A percentile compares a stretch with the other conserved stretches of the same genome.
Evolutionary conservation across 257 asterid genomes (phyloP).

Genomic region (Ehretia macrophylla): DNA sequence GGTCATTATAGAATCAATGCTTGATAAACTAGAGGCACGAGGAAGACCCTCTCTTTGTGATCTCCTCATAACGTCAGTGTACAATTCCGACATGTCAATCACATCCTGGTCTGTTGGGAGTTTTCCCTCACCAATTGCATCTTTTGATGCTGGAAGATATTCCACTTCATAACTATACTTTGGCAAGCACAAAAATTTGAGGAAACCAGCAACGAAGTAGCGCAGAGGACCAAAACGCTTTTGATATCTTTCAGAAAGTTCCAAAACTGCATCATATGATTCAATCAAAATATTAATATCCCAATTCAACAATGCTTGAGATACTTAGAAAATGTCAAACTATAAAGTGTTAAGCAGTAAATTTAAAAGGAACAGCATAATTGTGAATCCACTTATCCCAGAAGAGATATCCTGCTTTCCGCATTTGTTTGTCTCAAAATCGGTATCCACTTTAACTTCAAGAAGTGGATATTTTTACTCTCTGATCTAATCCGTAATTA

Average conservation of each 20-base stretch:
- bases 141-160: constrained; percentile 73
- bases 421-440: too few relatives aligned
- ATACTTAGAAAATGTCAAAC: background rate
- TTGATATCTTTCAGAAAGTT: constrained; percentile 92
- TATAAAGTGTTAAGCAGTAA: background rate
- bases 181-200: constrained; percentile 88
- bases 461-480: too few relatives aligned
- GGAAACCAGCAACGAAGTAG: constrained; percentile 91
- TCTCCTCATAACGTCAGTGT: constrained; percentile 87
- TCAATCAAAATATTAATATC: background rate
- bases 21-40: constrained; percentile 93
- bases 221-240: constrained; percentile 93
- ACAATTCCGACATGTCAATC: constrained; percentile 84
- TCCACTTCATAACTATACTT: constrained; percentile 89
- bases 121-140: constrained; percentile 48
- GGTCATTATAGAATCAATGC: constrained; percentile 91
- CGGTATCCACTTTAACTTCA: too few relatives aligned
- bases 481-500: too few relatives aligned
- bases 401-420: background rate
- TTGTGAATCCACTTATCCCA: background rate
- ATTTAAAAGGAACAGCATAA: background rate
- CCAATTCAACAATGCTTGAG: background rate
- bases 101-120: constrained; percentile 39
- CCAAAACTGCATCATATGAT: constrained; percentile 54
- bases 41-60: constrained; percentile 96